A percentile compares a stretch with the other conserved stretches of the same genome.
These are phyloP conservation scores for Coffea eugenioides DNA, from an alignment of 257 asterid genomes.

Conservation along the genomic window DNA sequence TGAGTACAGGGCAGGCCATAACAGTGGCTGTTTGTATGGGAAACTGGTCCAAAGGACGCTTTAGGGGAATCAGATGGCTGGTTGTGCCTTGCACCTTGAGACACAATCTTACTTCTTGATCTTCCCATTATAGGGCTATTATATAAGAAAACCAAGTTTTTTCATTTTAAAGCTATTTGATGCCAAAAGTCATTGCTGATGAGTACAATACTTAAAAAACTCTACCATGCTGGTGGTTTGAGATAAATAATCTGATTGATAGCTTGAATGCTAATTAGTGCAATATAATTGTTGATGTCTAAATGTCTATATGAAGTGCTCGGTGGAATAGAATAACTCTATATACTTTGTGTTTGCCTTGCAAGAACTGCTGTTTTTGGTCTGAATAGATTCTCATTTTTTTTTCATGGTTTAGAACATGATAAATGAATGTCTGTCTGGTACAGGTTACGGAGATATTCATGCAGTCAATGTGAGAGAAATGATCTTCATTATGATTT, in stretches of 20 bases:
- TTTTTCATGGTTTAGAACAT: neutral
- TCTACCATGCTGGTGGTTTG: neutral
- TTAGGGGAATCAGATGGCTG: neutral
- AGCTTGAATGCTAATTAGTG: no score
- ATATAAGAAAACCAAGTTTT: neutral
- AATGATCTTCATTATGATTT: constrained; percentile 90
- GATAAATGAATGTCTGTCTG: constrained; percentile 3
- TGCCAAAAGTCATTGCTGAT: neutral
- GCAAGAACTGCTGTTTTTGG: neutral
- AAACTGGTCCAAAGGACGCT: neutral
- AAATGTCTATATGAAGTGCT: neutral
- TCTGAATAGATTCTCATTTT: neutral
- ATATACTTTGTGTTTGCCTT: neutral
- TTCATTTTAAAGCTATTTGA: neutral
- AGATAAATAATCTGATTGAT: no score
- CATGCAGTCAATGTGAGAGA: constrained; percentile 93
- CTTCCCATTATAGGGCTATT: neutral
- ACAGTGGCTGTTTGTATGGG: no score
- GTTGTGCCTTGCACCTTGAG: neutral
- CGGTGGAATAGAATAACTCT: neutral
- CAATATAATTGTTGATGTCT: neutral
- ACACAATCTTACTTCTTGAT: neutral
- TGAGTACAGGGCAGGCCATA: neutral
- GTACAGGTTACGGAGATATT: constrained; percentile 92
- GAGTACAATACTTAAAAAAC: no score